Base-by-base conservation (phyloP, 2,329 filamentous ascomycete species). In the Talaromyces piceae region DNA sequence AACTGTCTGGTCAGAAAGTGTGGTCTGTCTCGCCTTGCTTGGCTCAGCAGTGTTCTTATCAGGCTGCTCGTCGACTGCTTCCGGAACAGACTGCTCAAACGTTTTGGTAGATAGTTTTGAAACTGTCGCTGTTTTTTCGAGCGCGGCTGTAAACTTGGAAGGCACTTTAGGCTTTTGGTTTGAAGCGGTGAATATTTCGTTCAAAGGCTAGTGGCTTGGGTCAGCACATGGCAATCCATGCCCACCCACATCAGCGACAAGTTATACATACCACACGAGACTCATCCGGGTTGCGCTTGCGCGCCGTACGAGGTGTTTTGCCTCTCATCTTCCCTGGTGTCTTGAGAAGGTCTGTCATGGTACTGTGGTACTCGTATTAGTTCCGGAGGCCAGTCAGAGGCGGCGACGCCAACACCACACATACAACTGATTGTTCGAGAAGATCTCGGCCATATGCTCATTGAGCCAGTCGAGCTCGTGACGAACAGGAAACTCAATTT, bases 381-480 rank as follows among this genome's bases (percentile, higher is more conserved):
- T 53, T 30, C 20, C 13, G 13, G 48, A 50, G 20, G 39, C 49
- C 55, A 23, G 47, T 52, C 23, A 31, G 12, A 37, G 22, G 51
- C 27, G 47, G 47, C 39, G 51, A 56, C 55, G 50, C 53, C 11
- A 23, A 44, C 51, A 79, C 11, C 27, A 44, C 51, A 79, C 86
- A 63, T 81, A 96, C 93, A 90, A 81, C 71, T 91, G 83, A 64
- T 90, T 87, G 61, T 86, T 83, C 62, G 84, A 86, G 67, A 97
- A 95, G 63, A 98, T 88, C 57, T 95, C 89, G 46, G 83, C 82
- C 91, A 98, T 96, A 69, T 98, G 93, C 73, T 97, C 93, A 64
- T 98, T 97, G 61, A 98, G 77, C 93, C 93, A 98, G 67, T 97
- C 91, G 63, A 97, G 76, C 68, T 98, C 93, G 71, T 97, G 95